Evolutionary conservation across 192 early-diverging fungal species (phyloP).

Genomic region (Coemansia pectinata): DNA sequence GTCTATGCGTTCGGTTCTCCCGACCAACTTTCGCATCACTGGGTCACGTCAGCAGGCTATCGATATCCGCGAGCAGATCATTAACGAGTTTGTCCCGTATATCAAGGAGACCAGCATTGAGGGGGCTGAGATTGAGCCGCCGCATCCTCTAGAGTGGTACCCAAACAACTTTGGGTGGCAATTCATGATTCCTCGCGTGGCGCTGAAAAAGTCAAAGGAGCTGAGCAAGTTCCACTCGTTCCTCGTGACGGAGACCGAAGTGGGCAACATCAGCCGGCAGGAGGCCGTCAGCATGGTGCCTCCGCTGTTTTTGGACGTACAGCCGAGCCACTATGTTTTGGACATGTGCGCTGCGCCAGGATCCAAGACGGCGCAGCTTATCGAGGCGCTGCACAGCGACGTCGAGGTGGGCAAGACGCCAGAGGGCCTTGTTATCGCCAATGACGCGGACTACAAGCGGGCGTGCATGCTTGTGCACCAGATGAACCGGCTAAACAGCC

Average conservation of each 20-base stretch:
- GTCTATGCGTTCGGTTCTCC: conserved; percentile 70
- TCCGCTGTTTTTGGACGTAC: conserved; percentile 86
- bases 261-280: conserved; percentile 95
- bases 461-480: conserved; percentile 95
- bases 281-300: conserved; percentile 99
- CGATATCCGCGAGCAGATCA: conserved; percentile 55
- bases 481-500: conserved; percentile 89
- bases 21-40: conserved; percentile 92
- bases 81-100: conserved; percentile 62
- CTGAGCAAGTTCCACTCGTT: conserved; percentile 89
- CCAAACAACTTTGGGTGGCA: conserved; percentile 93
- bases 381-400: conserved; percentile 75
- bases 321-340: conserved; percentile 81
- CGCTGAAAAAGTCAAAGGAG: conserved; percentile 75
- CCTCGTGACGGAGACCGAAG: conserved; percentile 96
- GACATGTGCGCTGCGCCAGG: conserved; percentile 99
- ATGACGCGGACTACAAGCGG: conserved; percentile 91
- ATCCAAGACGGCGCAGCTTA: conserved; percentile 94
- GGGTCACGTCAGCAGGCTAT: conserved; percentile 68
- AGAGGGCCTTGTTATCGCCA: conserved; percentile 90
- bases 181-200: conserved; percentile 71
- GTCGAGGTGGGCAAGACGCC: conserved; percentile 58
- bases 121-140: conserved; percentile 72
- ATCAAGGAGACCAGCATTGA: conserved; percentile 63
- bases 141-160: conserved; percentile 79